Base-by-base conservation (phyloP, 257 asterid species). In the Avicennia marina region DNA sequence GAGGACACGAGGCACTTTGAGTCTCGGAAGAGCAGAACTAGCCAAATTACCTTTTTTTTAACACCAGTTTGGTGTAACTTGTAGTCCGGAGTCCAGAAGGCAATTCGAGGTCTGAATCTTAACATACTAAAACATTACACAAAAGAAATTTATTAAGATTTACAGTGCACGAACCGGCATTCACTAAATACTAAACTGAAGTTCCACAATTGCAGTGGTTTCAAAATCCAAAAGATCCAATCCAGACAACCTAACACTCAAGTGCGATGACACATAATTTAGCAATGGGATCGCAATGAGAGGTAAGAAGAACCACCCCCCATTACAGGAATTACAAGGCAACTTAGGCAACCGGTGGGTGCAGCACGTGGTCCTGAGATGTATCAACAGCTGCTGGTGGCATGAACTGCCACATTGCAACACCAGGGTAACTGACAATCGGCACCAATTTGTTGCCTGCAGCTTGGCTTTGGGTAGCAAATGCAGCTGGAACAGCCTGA, bases 381-480 rank as follows among this genome's bases (percentile, higher is more conserved):
- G 98, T 90, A 66, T 90, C 98, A 13, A 90, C 94, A 43, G 96
- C 86, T 32, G 96, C 91, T 43, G 98, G 98, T 8, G 98, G 98
- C 96, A 90, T 75, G 83, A 87, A 90, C 65, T 87, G 98, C 98
- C 98, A 90, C 96, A 90, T 90, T 18, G 95, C 93, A 2, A 83
- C 86, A 13, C 96, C 96, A 6, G 98, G 98, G 71, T 90, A 85
- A 47, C 94, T 78, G 75, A 87, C 74, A 68, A 90, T 57, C 0
- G 98, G 96, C 53, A 90, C 90, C 82, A 87, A 31, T 68, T 90
- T 90, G 86, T 80, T 84, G 62, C 87, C 95, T 4, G 70, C 62
- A 21, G 75, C 83, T 70, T 80, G 94, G 71, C 79, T 74, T 56
- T 78, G 95, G 48, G 91, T 72, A 29, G 34, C 34, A 29, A 4